Conservation (phyloP, 345 rosid genomes). For the Ceriops tagal region DNA sequence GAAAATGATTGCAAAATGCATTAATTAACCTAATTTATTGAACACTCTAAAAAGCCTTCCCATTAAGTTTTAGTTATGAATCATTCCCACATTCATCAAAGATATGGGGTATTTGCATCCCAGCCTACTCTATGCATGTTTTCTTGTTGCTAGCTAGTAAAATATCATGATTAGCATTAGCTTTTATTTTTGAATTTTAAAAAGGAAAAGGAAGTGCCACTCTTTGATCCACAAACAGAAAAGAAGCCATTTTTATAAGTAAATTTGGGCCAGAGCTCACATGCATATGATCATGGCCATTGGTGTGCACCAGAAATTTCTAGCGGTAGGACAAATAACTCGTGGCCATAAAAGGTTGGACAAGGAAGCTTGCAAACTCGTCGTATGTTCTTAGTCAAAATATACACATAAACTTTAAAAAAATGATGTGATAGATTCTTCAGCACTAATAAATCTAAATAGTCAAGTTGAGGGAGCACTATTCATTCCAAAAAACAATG, state of each 20-base stretch:
- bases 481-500: too few species aligned
- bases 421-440: too few species aligned
- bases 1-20: conserved; percentile 2
- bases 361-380: too few species aligned
- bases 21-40: not conserved
- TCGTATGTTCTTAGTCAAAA: too few species aligned
- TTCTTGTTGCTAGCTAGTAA: not conserved
- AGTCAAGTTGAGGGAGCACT: too few species aligned
- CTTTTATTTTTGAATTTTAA: conserved; percentile 1
- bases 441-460: too few species aligned
- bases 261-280: conserved; percentile 2
- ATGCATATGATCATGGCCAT: not conserved
- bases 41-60: conserved; percentile 10
- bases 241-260: conserved; percentile 1
- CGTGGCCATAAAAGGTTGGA: too few species aligned
- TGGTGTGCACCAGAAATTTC: too few species aligned
- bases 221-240: not conserved
- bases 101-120: not conserved
- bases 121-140: not conserved
- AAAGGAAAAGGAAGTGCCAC: not conserved
- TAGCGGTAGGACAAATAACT: too few species aligned
- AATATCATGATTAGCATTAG: not conserved
- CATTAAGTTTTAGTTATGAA: conserved; percentile 3
- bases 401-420: too few species aligned
- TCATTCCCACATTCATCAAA: not conserved